phyloP scores from a whole-genome alignment of 495 filamentous ascomycete species.

The Hypoxylon intermedium region DNA sequence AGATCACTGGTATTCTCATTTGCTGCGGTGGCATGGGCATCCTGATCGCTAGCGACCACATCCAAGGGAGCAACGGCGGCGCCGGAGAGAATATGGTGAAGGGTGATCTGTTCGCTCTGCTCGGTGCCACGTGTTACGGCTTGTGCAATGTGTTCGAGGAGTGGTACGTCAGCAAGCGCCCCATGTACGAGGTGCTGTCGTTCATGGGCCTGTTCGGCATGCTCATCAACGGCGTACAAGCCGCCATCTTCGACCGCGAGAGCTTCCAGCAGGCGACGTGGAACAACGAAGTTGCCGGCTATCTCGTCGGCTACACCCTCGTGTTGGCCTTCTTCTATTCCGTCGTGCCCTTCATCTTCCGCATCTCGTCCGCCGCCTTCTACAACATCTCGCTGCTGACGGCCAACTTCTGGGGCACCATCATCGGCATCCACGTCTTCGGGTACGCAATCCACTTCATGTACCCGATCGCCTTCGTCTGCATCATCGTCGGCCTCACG shows the following conservation, averaged over 20 bases:
- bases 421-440: constrained; percentile 88
- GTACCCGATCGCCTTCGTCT: constrained; percentile 94
- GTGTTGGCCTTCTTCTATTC: constrained; percentile 85
- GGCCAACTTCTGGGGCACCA: constrained; percentile 95
- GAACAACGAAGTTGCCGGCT: constrained; percentile 75
- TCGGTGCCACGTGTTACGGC: constrained; percentile 91
- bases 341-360: constrained; percentile 83
- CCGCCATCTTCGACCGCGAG: constrained; percentile 84
- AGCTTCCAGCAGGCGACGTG: constrained; percentile 72
- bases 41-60: constrained; percentile 85
- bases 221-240: constrained; percentile 89
- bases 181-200: constrained; percentile 91
- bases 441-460: constrained; percentile 80
- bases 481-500: constrained; percentile 82
- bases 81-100: constrained; percentile 75
- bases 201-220: constrained; percentile 90
- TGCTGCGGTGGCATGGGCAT: constrained; percentile 93
- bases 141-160: constrained; percentile 90
- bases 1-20: constrained; percentile 84
- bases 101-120: constrained; percentile 89
- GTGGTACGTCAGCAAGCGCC: constrained; percentile 84
- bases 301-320: constrained; percentile 86
- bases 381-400: constrained; percentile 96
- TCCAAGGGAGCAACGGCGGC: constrained; percentile 70
- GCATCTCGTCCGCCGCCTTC: constrained; percentile 88